These are phyloP conservation scores for Fusarium veterinarium DNA, from an alignment of 2,329 filamentous ascomycete species.

Conservation along the genomic window DNA sequence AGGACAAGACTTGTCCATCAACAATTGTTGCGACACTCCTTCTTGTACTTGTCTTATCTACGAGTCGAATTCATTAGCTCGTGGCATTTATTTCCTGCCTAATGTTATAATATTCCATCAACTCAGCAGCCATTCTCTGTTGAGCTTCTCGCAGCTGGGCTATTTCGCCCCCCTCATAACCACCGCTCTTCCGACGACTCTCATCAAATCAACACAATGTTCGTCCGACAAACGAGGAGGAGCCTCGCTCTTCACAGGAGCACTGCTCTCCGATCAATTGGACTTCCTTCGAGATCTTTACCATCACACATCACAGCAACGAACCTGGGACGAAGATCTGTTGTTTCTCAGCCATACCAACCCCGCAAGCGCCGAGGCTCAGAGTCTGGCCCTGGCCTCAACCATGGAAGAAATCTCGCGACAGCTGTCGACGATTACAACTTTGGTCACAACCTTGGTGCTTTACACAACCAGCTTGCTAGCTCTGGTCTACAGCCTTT, in stretches of 20 bases:
- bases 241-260: conserved; percentile 43
- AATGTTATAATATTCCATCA: conserved; percentile 41
- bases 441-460: conserved; percentile 42
- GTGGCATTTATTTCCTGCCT: conserved; percentile 11
- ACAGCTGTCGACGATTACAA: conserved; percentile 56
- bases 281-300: conserved; percentile 26
- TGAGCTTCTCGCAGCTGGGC: conserved; percentile 16
- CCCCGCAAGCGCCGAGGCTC: conserved; percentile 47
- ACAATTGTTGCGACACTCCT: conserved; percentile 13
- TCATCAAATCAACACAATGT: conserved; percentile 46
- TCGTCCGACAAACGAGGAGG: conserved; percentile 50
- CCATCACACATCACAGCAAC: conserved; percentile 28
- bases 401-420: conserved; percentile 51
- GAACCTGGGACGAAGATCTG: conserved; percentile 39
- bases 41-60: conserved; percentile 9
- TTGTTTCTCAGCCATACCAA: conserved; percentile 45
- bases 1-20: conserved; percentile 31
- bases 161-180: neutral
- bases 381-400: conserved; percentile 29
- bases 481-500: conserved; percentile 46
- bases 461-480: conserved; percentile 39
- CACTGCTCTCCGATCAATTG: conserved; percentile 30
- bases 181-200: neutral
- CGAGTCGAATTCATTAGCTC: neutral
- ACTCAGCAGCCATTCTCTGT: conserved; percentile 29